These are phyloP conservation scores for Anthostomella pinea DNA, from an alignment of 2,329 filamentous ascomycete species.

Conservation along the genomic window DNA sequence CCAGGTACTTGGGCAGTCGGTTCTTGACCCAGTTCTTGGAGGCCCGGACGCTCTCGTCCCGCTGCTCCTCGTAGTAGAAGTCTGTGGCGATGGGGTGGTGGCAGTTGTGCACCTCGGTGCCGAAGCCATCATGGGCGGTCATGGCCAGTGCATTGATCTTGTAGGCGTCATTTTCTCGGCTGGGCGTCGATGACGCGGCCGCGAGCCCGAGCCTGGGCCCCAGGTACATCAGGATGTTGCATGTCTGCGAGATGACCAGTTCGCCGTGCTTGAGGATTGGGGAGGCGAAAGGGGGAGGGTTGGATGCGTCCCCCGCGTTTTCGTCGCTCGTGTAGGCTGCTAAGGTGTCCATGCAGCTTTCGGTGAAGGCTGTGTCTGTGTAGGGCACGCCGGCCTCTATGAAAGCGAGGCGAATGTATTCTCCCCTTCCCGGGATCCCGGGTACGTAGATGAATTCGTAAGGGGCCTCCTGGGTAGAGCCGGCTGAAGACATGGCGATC, in stretches of 20 bases:
- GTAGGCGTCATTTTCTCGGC: conserved; percentile 43
- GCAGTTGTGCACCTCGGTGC: conserved; percentile 69
- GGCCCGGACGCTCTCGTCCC: conserved; percentile 57
- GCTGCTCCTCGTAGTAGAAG: conserved; percentile 73
- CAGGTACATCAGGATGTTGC: conserved; percentile 69
- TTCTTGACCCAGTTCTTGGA: conserved; percentile 55
- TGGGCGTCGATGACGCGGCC: conserved; percentile 28
- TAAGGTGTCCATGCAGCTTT: conserved; percentile 1
- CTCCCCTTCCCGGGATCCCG: conserved; percentile 66
- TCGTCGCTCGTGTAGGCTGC: conserved; percentile 37
- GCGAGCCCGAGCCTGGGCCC: conserved; percentile 56
- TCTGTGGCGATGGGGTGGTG: conserved; percentile 64
- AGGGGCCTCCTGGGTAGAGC: too few relatives aligned
- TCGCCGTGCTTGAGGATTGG: conserved; percentile 63
- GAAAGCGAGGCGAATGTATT: conserved; percentile 67
- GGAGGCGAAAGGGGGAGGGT: conserved; percentile 62
- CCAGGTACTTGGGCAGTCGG: conserved; percentile 67
- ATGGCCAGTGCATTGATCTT: conserved; percentile 61
- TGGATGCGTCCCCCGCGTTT: conserved; percentile 47
- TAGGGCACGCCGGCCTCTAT: conserved; percentile 65
- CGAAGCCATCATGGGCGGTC: conserved; percentile 66
- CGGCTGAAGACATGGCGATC: too few relatives aligned
- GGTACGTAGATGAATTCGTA: conserved; percentile 71
- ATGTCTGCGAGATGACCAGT: conserved; percentile 63
- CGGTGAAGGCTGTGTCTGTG: conserved; percentile 50